Percentiles rank a stretch among this genome's conserved stretches.
phyloP scores from a whole-genome alignment of 805 yeast genomes.

The Candida argentea region DNA sequence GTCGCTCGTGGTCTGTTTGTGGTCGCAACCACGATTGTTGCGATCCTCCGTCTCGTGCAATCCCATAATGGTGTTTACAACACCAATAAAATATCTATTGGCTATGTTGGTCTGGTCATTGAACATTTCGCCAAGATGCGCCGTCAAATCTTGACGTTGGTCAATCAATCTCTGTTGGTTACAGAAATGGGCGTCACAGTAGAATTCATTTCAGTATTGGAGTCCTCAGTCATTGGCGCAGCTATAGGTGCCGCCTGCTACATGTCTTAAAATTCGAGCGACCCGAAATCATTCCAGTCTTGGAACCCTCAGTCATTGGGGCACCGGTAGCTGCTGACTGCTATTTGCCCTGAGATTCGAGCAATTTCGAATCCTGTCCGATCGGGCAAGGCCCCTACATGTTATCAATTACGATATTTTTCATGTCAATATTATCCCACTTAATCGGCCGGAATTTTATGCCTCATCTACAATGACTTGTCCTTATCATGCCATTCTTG shows the following conservation, averaged over 20 bases:
- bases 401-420: too few relatives aligned
- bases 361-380: too few relatives aligned
- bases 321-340: too few relatives aligned
- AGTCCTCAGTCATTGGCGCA: conserved; percentile 44
- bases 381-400: too few relatives aligned
- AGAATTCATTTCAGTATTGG: conserved; percentile 28
- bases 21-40: conserved; percentile 31
- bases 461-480: too few relatives aligned
- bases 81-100: conserved; percentile 21
- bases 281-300: too few relatives aligned
- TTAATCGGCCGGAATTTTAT: too few relatives aligned
- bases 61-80: conserved; percentile 10
- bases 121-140: conserved; percentile 33
- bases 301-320: too few relatives aligned
- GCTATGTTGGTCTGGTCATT: conserved; percentile 45
- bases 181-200: conserved; percentile 20
- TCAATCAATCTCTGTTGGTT: conserved; percentile 15
- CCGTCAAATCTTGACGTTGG: conserved; percentile 12
- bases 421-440: too few relatives aligned
- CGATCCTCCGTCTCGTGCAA: conserved; percentile 21
- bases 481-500: too few relatives aligned
- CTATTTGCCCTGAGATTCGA: too few relatives aligned
- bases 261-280: conserved; percentile 1
- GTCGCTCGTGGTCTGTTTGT: conserved; percentile 35
- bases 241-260: conserved; percentile 40